These are phyloP conservation scores for Talinum fruticosum DNA, from an alignment of 148 eudicot species.

Conservation along the genomic window DNA sequence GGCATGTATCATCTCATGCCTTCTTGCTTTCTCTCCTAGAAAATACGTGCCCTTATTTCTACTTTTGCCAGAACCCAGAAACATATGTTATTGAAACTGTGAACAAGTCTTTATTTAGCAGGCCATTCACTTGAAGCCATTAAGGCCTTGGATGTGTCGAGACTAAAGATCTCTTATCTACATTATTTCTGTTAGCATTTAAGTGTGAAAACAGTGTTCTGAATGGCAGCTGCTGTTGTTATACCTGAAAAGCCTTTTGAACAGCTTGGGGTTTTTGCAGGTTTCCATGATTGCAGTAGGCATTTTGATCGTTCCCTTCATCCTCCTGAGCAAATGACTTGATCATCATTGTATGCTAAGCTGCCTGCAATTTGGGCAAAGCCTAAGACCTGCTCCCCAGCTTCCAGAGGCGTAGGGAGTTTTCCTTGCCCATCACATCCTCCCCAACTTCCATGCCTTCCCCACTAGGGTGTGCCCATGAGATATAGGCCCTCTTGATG, in stretches of 20 bases:
- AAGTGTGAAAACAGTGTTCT: not conserved
- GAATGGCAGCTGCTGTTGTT: not conserved
- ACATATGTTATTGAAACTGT: no score
- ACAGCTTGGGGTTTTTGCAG: not conserved
- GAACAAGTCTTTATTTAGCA: not conserved
- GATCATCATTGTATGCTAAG: not conserved
- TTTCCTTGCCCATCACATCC: no score
- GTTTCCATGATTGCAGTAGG: not conserved
- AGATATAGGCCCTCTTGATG: no score
- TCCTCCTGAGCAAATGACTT: not conserved
- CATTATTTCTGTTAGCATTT: not conserved
- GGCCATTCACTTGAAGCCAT: not conserved
- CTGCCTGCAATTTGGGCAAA: not conserved
- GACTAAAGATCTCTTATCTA: not conserved
- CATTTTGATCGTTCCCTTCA: not conserved
- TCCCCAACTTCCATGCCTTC: no score
- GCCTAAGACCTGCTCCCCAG: not conserved
- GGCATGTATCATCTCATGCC: not conserved
- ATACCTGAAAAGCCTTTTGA: not conserved
- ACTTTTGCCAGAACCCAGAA: not conserved
- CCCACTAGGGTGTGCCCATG: no score
- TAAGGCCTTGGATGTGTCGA: not conserved
- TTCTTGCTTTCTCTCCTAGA: not conserved
- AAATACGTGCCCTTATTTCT: not conserved
- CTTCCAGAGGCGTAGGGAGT: no score